Evolutionary conservation across 2,329 filamentous ascomycete genomes (phyloP).

Genomic region (Xylaria sp.): DNA sequence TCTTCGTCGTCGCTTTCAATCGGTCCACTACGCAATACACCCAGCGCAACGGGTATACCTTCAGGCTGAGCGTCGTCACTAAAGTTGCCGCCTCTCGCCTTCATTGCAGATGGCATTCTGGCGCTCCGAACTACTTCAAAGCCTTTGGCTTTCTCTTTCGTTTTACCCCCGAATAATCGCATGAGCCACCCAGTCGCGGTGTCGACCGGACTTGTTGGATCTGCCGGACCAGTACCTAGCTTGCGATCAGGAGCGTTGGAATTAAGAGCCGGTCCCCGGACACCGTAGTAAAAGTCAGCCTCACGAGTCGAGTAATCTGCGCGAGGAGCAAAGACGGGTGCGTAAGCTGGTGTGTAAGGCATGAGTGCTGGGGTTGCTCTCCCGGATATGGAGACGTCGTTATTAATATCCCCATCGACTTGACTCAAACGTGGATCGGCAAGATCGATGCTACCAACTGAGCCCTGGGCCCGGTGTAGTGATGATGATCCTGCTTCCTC

Average conservation of each 20-base stretch:
- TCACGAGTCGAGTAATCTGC: conserved; percentile 94
- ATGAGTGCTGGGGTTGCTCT: conserved; percentile 57
- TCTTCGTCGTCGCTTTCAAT: conserved; percentile 72
- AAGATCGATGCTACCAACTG: conserved; percentile 54
- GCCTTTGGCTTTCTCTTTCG: conserved; percentile 93
- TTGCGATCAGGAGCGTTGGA: conserved; percentile 84
- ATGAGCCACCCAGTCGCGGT: conserved; percentile 93
- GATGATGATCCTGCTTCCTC: conserved; percentile 56
- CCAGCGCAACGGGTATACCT: conserved; percentile 73
- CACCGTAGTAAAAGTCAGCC: conserved; percentile 96
- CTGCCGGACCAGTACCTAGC: conserved; percentile 91
- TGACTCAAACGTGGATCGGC: conserved; percentile 55
- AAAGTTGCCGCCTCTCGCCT: conserved; percentile 64
- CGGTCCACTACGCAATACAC: conserved; percentile 67
- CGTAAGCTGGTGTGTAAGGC: conserved; percentile 54
- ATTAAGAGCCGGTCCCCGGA: conserved; percentile 86
- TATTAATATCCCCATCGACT: conserved; percentile 51
- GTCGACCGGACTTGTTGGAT: conserved; percentile 90
- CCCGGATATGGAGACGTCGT: conserved; percentile 55
- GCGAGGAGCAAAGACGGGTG: conserved; percentile 62
- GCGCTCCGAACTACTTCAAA: conserved; percentile 96
- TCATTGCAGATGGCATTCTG: conserved; percentile 83
- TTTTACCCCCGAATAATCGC: conserved; percentile 81
- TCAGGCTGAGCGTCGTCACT: conserved; percentile 75
- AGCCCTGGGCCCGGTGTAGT: conserved; percentile 51